Conservation (phyloP, 352 stramenopile species). For the Phytopythium delawarense region DNA sequence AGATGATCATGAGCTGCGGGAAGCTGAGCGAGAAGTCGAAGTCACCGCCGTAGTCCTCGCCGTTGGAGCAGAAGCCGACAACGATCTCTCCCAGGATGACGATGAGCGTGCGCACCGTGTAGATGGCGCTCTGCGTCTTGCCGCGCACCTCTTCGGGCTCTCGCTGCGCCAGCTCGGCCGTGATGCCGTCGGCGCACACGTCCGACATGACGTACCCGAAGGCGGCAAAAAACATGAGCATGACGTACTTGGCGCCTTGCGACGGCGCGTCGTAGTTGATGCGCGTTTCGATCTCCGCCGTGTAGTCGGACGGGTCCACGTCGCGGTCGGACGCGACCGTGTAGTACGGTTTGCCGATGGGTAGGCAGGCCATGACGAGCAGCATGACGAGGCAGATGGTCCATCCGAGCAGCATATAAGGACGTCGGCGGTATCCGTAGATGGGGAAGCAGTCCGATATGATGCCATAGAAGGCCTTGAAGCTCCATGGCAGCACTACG, state of each 20-base stretch:
- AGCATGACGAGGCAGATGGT: conserved; percentile 35
- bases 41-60: too few relatives aligned
- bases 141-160: conserved; percentile 36
- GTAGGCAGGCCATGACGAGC: conserved; percentile 36
- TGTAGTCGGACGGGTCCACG: conserved; percentile 17
- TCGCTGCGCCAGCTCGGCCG: conserved; percentile 37
- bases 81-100: conserved; percentile 32
- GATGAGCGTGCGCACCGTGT: conserved; percentile 29
- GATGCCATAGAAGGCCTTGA: conserved; percentile 77
- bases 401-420: conserved; percentile 76
- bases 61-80: conserved; percentile 47
- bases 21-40: conserved; percentile 52
- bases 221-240: conserved; percentile 65
- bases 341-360: conserved; percentile 46
- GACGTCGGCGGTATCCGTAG: conserved; percentile 63
- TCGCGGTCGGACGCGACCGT: conserved; percentile 18
- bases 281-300: conserved; percentile 14
- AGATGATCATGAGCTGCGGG: conserved; percentile 42
- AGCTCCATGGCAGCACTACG: conserved; percentile 43
- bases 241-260: conserved; percentile 47
- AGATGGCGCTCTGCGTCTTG: conserved; percentile 37
- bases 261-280: conserved; percentile 29
- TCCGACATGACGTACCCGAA: conserved; percentile 75
- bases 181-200: conserved; percentile 59
- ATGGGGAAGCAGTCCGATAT: conserved; percentile 79